A percentile compares a stretch with the other conserved stretches of the same genome.
These are phyloP conservation scores for Cladophialophora yegresii DNA, from an alignment of 2,329 filamentous ascomycete genomes.

Conservation along the genomic window DNA sequence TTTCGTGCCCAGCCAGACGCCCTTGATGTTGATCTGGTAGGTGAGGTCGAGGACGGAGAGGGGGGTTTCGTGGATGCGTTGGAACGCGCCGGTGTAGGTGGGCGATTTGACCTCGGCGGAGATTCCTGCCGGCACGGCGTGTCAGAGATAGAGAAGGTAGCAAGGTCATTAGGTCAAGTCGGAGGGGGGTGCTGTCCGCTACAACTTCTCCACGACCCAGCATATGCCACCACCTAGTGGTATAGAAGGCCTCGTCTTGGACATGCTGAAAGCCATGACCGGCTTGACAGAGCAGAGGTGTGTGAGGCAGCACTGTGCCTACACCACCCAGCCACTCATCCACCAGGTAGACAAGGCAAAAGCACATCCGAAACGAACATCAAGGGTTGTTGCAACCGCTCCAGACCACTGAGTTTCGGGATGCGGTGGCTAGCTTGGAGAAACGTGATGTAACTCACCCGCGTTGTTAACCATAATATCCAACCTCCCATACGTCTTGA, in stretches of 20 bases:
- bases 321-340: not conserved
- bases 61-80: conserved; percentile 23
- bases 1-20: conserved; percentile 49
- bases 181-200: too few relatives aligned
- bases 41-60: conserved; percentile 22
- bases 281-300: too few relatives aligned
- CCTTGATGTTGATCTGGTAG: conserved; percentile 43
- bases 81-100: conserved; percentile 4
- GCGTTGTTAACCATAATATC: conserved; percentile 39
- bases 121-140: conserved; percentile 14
- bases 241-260: too few relatives aligned
- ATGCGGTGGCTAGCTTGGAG: conserved; percentile 87
- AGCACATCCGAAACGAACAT: conserved; percentile 20
- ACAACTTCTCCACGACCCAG: too few relatives aligned
- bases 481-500: conserved; percentile 72
- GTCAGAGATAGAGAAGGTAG: conserved; percentile 22
- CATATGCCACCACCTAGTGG: too few relatives aligned
- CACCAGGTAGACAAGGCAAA: conserved; percentile 9
- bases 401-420: conserved; percentile 87
- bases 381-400: conserved; percentile 77
- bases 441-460: conserved; percentile 43
- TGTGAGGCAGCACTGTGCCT: too few relatives aligned
- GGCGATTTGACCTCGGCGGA: conserved; percentile 16
- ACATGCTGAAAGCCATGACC: too few relatives aligned
- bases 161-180: too few relatives aligned